Evolutionary conservation across 768 basidiomycete species (phyloP), one percentile per base, ranked within the genome.

Genomic region (Psilocybe cyanescens): DNA sequence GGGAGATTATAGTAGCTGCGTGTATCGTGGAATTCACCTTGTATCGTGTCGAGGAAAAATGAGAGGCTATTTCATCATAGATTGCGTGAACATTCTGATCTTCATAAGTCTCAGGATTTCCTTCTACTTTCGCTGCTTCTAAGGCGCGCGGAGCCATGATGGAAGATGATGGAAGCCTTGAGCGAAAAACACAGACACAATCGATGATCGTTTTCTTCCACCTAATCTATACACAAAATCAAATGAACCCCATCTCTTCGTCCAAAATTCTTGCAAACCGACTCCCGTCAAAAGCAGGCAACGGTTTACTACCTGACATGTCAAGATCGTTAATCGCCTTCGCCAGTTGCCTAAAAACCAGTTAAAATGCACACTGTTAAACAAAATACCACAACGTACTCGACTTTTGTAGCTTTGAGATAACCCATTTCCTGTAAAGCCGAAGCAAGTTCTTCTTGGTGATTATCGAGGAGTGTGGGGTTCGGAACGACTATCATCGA

Each of bases 401-500:
- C 68, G 49, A 88, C 78, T 12, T 79, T 82, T 1, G 87, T 81
- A 24, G 85, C 75, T 61, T 74, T 81, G 49, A 95, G 75, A 74
- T 92, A 80, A 5, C 83, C 82, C 37, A 85, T 79, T 16, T 71
- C 73, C 14, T 80, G 79, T 57, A 99, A 77, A 11, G 87, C 85
- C 44, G 81, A 74, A 0, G 97, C 94, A 4, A 99, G 80, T 69
- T 99, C 94, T 57, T 87, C 81, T 79, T 99, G 97, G 70, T 99
- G 97, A 71, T 97, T 92, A 73, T 97, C 90, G 72, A 96, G 83
- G 31, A 99, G 78, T 0, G 92, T 90, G 46, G 88, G 79, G 72
- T 99, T 99, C 9, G 95, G 95, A 2, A 97, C 88, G 3, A 92
- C 90, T 64, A 99, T 89, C 65, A 99, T 78, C 6, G 86, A 83